Evolutionary conservation across 2,329 filamentous ascomycete species (phyloP).

Genomic region (Botrytis tulipae): DNA sequence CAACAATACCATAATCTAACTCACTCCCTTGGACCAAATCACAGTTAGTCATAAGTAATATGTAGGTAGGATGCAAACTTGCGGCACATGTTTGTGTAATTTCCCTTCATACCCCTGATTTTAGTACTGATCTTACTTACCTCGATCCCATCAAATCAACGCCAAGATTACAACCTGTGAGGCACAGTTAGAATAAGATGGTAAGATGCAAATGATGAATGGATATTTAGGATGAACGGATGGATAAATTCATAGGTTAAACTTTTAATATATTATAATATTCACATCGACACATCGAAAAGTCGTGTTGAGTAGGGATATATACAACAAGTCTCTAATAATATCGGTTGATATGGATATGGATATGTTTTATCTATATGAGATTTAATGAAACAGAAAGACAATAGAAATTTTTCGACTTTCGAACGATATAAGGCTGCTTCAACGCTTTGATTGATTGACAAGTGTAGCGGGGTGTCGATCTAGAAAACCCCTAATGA

Average conservation of each 20-base stretch:
- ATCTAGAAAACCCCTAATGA: background rate
- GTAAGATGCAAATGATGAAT: background rate
- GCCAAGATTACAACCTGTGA: background rate
- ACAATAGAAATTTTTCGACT: background rate
- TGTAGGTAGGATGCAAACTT: background rate
- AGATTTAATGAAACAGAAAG: background rate
- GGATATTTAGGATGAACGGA: background rate
- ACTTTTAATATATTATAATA: background rate
- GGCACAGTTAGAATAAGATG: background rate
- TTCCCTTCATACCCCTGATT: conserved; percentile 11
- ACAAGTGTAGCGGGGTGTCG: background rate
- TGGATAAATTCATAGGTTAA: background rate
- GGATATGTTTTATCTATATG: background rate
- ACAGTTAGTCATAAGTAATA: background rate
- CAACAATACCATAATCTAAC: background rate
- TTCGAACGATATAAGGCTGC: background rate
- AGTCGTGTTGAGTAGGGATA: background rate
- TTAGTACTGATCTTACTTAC: background rate
- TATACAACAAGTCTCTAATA: background rate
- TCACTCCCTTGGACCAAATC: background rate
- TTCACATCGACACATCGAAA: background rate
- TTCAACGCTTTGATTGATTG: background rate
- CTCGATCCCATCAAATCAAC: background rate
- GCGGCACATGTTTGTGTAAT: conserved; percentile 10
- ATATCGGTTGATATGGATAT: background rate